These are phyloP conservation scores for Backusella psychrophila DNA, from an alignment of 192 early-diverging fungal species.

Conservation along the genomic window DNA sequence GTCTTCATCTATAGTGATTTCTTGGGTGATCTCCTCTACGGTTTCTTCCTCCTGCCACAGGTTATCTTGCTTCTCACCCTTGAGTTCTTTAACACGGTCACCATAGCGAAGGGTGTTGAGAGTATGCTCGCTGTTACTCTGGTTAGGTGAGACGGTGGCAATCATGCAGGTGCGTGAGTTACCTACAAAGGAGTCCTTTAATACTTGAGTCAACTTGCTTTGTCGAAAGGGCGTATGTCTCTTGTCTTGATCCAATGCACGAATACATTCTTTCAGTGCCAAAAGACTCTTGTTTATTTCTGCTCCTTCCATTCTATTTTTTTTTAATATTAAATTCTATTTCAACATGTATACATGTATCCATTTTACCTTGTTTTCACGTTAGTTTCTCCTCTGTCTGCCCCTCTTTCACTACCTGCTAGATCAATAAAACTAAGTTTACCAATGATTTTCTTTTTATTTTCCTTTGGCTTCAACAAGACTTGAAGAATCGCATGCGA, in stretches of 20 bases:
- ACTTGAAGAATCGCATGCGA: constrained; percentile 98
- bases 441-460: constrained; percentile 61
- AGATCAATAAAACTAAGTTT: constrained; percentile 98
- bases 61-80: constrained; percentile 35
- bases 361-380: constrained; percentile 76
- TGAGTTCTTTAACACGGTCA: constrained; percentile 60
- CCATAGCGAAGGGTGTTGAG: constrained; percentile 98
- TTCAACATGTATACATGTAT: background rate
- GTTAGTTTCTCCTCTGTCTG: constrained; percentile 93
- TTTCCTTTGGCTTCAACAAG: constrained; percentile 69
- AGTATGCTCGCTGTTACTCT: constrained; percentile 92
- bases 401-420: constrained; percentile 96
- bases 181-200: constrained; percentile 98
- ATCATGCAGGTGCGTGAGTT: constrained; percentile 99
- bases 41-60: background rate
- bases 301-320: constrained; percentile 91
- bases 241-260: constrained; percentile 92
- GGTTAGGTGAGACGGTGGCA: constrained; percentile 96
- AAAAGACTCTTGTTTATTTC: constrained; percentile 99
- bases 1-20: background rate
- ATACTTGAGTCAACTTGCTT: constrained; percentile 93
- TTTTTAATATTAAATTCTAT: background rate
- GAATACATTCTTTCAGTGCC: constrained; percentile 98
- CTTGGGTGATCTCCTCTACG: background rate
- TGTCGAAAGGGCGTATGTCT: constrained; percentile 97